Evolutionary conservation across 169 alveolate species (phyloP), one percentile per base, ranked within the genome.

Genomic region (Eimeria necatrix): DNA sequence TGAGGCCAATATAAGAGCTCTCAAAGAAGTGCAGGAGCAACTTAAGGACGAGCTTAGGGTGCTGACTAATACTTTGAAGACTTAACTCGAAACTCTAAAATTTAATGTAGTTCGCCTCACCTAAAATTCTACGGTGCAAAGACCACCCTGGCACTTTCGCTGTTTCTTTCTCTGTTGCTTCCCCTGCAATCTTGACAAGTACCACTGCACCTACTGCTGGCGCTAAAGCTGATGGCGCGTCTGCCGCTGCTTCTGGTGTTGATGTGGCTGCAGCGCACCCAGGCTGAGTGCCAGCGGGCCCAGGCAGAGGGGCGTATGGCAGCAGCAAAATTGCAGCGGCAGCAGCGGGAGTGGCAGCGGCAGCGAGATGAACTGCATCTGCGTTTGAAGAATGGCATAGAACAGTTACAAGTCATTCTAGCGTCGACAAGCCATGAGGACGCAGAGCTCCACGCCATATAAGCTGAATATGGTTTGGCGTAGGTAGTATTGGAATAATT

Each of bases 311-410:
- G 41, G 14, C 71, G 91, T 9, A 10, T 46, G 18, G 73, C 74
- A 52, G 52, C 60, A 83, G 91, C 74, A 26, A 16, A 61, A 26
- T 56, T 22, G 53, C 91, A 83, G 56, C 91, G 91, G 74, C 91
- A 83, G 91, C 91, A 83, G 91, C 91, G 73, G 24, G 74, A 83
- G 74, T 83, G 76, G 73, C 70, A 83, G 24, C 73, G 26, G 73
- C 91, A 83, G 61, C 51, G 74, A 16, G 73, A 83, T 7, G 91
- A 83, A 4, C 52, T 83, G 20, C 53, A 74, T 20, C 12, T 56
- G 22, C 71, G 91, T 2, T 53, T 83, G n/a, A 51, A 18, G 8
- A 53, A 74, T 7, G 59, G 32, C 51, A 26, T 83, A n/a, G 91
- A 83, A 12, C 76, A 53, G 32, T 41, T 83, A 56, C 76, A 83